Base-by-base conservation (phyloP, 2,329 filamentous ascomycete genomes). In the Pyricularia sp. region DNA sequence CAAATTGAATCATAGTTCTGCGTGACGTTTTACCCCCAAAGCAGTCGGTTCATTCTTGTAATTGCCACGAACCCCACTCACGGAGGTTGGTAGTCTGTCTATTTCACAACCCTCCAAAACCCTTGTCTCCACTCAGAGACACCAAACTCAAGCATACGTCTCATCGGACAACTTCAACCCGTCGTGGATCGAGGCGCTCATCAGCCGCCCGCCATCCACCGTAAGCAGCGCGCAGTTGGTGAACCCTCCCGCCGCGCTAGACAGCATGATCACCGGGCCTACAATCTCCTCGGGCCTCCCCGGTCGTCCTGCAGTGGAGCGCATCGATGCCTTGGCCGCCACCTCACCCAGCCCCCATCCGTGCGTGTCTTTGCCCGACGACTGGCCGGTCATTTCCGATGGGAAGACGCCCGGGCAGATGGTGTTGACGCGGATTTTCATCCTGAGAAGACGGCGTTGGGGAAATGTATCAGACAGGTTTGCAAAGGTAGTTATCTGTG, bases 221-320 rank as follows among this genome's bases (percentile, higher is more conserved):
- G 72, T 74, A 55, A 76, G 68, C 14, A 72, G 68, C 1, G 73
- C 74, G 65, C 70, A 70, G 68, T 75, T 76, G 72, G 75, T 76
- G 67, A 75, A 75, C 4, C 69, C 73, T 50, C 73, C 74, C 11
- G 70, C 73, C 7, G 73, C 63, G 65, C 72, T 74, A 2, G 72
- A 72, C 63, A 76, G 70, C 69, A 75, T 55, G 25, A 76, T 28
- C 4, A 73, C 72, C 3, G 73, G 73, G 0, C 71, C 74, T 10
- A 75, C 73, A 14, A 75, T 75, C 69, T 75, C 74, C 67, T 74
- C 73, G 2, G 72, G 73, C 9, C 71, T 70, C 14, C 74, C 74
- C 4, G 74, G 68, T 1, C 74, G 74, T 17, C 73, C 73, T 1
- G 72, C 70, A 11, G 74, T 74, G 58, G 68, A 74, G 14, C 74